phyloP scores from a whole-genome alignment of 2,329 filamentous ascomycete species.

The Juglanconis oblonga region DNA sequence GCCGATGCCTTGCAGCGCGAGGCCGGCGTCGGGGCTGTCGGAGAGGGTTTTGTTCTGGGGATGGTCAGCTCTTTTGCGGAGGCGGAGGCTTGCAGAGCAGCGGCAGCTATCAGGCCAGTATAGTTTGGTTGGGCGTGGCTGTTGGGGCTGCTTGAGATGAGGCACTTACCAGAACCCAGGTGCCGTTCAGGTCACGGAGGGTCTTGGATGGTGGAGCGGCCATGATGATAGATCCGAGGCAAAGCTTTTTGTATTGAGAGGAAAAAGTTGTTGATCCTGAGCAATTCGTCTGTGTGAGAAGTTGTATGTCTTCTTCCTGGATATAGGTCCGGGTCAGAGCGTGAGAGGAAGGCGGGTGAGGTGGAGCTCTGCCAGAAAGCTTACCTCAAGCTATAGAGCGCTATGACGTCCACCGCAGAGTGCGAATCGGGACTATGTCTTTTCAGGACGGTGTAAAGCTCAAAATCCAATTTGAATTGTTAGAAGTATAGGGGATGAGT shows the following conservation, averaged over 20 bases:
- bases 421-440: no score
- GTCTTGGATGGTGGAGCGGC: conserved; percentile 68
- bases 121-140: not conserved
- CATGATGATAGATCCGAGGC: conserved; percentile 49
- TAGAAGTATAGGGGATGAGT: no score
- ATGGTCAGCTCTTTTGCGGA: not conserved
- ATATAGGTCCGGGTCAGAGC: no score
- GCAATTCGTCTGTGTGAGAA: no score
- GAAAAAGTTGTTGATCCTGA: no score
- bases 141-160: not conserved
- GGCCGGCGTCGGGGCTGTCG: conserved; percentile 64
- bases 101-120: no score
- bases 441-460: no score
- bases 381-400: no score
- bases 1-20: conserved; percentile 69
- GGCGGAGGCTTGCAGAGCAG: not conserved
- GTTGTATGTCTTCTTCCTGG: not conserved
- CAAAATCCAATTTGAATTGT: no score
- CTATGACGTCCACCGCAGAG: no score
- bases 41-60: conserved; percentile 72
- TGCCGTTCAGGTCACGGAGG: conserved; percentile 65
- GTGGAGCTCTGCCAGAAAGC: no score
- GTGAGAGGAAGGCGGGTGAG: no score
- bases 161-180: conserved; percentile 63
- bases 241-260: not conserved